Evolutionary conservation across 2,329 filamentous ascomycete genomes (phyloP).

Genomic region (Trichoderma sp.): DNA sequence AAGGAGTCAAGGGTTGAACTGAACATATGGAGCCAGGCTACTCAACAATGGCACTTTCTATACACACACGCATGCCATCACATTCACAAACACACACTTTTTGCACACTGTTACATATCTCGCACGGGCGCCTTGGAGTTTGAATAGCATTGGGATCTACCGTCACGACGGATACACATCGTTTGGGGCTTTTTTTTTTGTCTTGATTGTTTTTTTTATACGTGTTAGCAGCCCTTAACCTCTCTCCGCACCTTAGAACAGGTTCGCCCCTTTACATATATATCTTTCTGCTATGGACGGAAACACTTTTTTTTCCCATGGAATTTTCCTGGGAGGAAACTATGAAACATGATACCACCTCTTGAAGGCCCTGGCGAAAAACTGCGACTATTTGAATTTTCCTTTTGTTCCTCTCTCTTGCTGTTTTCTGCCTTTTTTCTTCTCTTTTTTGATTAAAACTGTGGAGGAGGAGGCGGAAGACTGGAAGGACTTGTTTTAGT

Average conservation of each 20-base stretch:
- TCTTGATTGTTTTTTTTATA: constrained; percentile 3
- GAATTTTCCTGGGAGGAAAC: not conserved
- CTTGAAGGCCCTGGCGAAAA: not conserved
- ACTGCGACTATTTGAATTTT: constrained; percentile 13
- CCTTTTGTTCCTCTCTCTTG: not conserved
- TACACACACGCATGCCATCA: not conserved
- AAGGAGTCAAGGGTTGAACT: constrained; percentile 1
- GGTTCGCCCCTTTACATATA: not conserved
- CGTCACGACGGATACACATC: constrained; percentile 8
- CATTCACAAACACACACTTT: not conserved
- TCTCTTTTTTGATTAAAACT: not conserved
- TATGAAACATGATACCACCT: constrained; percentile 17
- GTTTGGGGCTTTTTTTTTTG: not conserved
- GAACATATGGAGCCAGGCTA: not conserved
- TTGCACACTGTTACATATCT: constrained; percentile 16
- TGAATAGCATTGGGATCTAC: constrained; percentile 26
- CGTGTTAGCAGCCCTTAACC: not conserved
- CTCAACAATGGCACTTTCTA: not conserved
- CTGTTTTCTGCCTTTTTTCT: not conserved
- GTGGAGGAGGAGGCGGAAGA: not conserved
- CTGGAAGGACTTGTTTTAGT: not conserved
- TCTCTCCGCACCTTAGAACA: constrained; percentile 4
- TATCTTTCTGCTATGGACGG: constrained; percentile 4
- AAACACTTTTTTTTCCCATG: not conserved
- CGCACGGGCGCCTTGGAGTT: constrained; percentile 25